Evolutionary conservation across 2,329 filamentous ascomycete genomes (phyloP), one percentile per base, ranked within the genome.

Genomic region (Cercospora brassicicola): DNA sequence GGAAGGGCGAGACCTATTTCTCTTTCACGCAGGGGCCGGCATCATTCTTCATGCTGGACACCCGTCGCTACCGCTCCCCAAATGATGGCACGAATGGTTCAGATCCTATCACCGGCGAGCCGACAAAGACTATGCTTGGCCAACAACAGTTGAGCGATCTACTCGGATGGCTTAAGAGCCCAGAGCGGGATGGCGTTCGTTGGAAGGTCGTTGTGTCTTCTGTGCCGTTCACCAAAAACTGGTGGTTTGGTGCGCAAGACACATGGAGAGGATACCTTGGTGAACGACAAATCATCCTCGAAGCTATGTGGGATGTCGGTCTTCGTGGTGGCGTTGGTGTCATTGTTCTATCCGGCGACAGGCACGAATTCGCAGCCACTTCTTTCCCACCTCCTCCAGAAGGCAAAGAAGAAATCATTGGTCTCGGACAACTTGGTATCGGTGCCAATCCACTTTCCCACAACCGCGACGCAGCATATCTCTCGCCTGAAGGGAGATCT

Each of bases 181-280:
- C 91, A 0, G 91, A 93, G 70, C 90, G 91, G 0, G 82, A 83
- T 31, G 92, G 93, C 0, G 89, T 97, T 0, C 90, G 90, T 75
- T 99, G 95, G 94, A 98, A 98, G 82, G 89, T 99, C 74, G 84
- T 99, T 61, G 90, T 94, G 18, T 94, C 91, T 45, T 94, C 91
- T 18, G 91, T 98, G 4, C 95, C 95, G 0, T 97, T 99, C 78
- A 98, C 95, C 6, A 96, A 97, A 82, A 99, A 99, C 79, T 99
- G 95, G 94, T 90, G 89, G 26, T 88, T 97, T 71, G 94, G 95
- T 71, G 89, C 88, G 2, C 85, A 90, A 69, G 95, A 99, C 77
- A 98, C 95, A 0, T 99, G 95, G 95, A 93, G 92, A 57, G 94
- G 94, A 0, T 97, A 96, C 79, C 84, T 97, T 1, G 82, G 85